A percentile compares a stretch with the other conserved stretches of the same genome.
Conservation (phyloP, 2,329 filamentous ascomycete species). For the Chrysoporthe puriensis region DNA sequence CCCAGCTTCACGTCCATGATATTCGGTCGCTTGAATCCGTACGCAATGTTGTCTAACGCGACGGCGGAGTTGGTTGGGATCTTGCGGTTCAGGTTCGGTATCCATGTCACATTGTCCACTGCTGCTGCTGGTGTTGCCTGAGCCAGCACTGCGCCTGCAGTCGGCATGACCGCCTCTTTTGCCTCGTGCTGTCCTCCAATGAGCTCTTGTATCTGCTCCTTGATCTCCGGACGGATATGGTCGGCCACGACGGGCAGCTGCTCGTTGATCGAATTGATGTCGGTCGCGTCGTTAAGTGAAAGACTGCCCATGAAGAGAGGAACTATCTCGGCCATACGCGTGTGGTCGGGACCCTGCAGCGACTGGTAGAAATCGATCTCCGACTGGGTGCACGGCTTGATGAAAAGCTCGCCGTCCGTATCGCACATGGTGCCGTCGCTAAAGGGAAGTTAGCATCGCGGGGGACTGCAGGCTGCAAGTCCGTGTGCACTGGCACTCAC, state of each 20-base stretch:
- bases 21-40: constrained; percentile 82
- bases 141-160: constrained; percentile 22
- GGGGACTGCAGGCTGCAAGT: neutral
- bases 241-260: constrained; percentile 50
- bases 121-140: constrained; percentile 9
- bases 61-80: constrained; percentile 81
- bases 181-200: constrained; percentile 25
- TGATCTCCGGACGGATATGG: constrained; percentile 46
- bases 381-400: constrained; percentile 87
- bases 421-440: constrained; percentile 93
- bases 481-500: constrained; percentile 53
- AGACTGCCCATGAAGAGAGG: constrained; percentile 84
- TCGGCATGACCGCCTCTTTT: constrained; percentile 24
- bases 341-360: constrained; percentile 61
- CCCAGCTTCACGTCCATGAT: constrained; percentile 95
- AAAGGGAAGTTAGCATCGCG: constrained; percentile 30
- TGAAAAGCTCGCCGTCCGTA: constrained; percentile 79
- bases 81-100: constrained; percentile 54
- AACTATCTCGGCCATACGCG: constrained; percentile 78
- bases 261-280: constrained; percentile 53
- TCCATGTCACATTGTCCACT: constrained; percentile 44
- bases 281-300: constrained; percentile 61
- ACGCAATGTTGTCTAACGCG: constrained; percentile 82
- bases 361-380: constrained; percentile 92
- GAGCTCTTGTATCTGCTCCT: constrained; percentile 40